Evolutionary conservation across 768 basidiomycete species (phyloP).

Genomic region (Mycena indigotica): DNA sequence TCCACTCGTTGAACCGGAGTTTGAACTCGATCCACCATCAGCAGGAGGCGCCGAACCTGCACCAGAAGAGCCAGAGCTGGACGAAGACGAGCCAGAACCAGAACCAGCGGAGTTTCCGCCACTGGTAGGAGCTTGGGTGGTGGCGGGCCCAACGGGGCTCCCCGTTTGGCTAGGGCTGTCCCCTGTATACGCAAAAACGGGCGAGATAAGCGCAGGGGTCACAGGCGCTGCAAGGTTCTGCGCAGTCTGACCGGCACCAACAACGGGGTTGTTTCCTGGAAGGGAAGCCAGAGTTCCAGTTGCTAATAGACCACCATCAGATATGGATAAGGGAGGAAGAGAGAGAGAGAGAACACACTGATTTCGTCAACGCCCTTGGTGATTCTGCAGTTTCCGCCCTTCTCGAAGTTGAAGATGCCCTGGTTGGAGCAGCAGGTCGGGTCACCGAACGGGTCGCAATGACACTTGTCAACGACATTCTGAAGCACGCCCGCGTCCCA

Average conservation of each 20-base stretch:
- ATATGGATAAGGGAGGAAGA: constrained; percentile 1
- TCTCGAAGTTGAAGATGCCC: constrained; percentile 45
- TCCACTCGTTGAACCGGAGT: background rate
- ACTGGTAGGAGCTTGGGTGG: constrained; percentile 8
- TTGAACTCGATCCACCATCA: background rate
- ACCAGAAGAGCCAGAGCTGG: background rate
- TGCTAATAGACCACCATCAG: constrained; percentile 30
- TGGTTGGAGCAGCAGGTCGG: constrained; percentile 41
- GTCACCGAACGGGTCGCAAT: constrained; percentile 49
- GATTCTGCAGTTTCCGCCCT: constrained; percentile 45
- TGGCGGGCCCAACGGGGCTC: constrained; percentile 25
- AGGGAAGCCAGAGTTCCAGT: constrained; percentile 49
- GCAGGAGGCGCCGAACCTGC: constrained; percentile 6
- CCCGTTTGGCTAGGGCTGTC: constrained; percentile 41
- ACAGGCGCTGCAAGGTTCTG: constrained; percentile 17
- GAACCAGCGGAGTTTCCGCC: background rate
- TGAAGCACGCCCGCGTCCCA: constrained; percentile 61
- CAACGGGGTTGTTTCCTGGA: constrained; percentile 58
- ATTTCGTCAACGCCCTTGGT: constrained; percentile 50
- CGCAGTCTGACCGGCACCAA: constrained; percentile 2
- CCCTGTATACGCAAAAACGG: constrained; percentile 51
- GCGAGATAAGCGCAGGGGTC: constrained; percentile 43
- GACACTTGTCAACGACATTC: constrained; percentile 55
- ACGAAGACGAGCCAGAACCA: background rate
- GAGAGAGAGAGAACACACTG: constrained; percentile 33